phyloP scores from a whole-genome alignment of 2,329 filamentous ascomycete genomes.

The Thermothelomyces thermophilus region DNA sequence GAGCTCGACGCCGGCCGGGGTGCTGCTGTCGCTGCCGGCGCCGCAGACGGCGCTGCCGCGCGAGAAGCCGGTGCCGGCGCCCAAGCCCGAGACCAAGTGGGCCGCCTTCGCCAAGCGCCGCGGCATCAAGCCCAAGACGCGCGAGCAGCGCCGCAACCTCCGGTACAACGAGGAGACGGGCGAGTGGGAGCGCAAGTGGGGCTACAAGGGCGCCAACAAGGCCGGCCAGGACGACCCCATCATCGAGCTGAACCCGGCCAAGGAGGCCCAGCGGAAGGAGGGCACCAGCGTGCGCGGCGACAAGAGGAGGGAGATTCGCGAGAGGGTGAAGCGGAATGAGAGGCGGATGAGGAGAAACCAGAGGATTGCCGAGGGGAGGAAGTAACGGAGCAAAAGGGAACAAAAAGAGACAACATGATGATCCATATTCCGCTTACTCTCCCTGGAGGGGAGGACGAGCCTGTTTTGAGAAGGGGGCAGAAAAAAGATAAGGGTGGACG shows the following conservation, averaged over 20 bases:
- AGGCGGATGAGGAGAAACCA: slow-evolving; percentile 62
- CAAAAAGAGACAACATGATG: too few relatives aligned
- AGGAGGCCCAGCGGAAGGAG: slow-evolving; percentile 56
- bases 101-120: slow-evolving; percentile 94
- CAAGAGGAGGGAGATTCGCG: slow-evolving; percentile 58
- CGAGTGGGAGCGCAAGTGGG: slow-evolving; percentile 92
- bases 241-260: slow-evolving; percentile 81
- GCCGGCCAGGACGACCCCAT: slow-evolving; percentile 78
- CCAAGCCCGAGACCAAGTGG: slow-evolving; percentile 87
- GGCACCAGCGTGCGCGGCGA: slow-evolving; percentile 56
- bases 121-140: slow-evolving; percentile 84
- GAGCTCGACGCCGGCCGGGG: slow-evolving; percentile 59
- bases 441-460: too few relatives aligned
- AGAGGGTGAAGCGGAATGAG: slow-evolving; percentile 65
- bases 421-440: too few relatives aligned
- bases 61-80: slow-evolving; percentile 81
- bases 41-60: slow-evolving; percentile 68
- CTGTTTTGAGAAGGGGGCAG: too few relatives aligned
- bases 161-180: slow-evolving; percentile 77
- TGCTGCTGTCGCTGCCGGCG: slow-evolving; percentile 71
- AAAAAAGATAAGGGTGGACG: too few relatives aligned
- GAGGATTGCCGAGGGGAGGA: slow-evolving; percentile 35
- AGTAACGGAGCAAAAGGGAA: neutral
- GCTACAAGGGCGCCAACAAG: slow-evolving; percentile 87
- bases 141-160: slow-evolving; percentile 66